Evolutionary conservation across 2,329 filamentous ascomycete genomes (phyloP).

Genomic region (Fragosphaeria purpurea): DNA sequence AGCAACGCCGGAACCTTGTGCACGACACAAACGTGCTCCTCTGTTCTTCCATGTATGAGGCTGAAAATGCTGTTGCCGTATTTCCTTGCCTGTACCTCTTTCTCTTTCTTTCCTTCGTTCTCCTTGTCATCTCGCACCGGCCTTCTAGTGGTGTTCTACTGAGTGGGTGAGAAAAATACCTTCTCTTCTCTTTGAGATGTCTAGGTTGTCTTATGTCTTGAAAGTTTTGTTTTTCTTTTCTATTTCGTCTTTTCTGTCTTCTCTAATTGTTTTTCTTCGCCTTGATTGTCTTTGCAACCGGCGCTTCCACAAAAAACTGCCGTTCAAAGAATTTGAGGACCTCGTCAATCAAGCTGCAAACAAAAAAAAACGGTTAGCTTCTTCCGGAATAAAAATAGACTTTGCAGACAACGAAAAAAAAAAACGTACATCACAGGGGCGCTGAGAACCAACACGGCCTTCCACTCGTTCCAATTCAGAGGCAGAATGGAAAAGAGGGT

Average conservation of each 20-base stretch:
- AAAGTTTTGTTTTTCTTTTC: not conserved
- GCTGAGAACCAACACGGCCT: constrained; percentile 80
- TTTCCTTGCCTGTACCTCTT: not conserved
- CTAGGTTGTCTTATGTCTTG: too few species aligned
- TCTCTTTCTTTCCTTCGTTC: not conserved
- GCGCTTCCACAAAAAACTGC: constrained; percentile 49
- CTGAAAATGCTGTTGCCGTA: too few species aligned
- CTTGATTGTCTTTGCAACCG: constrained; percentile 26
- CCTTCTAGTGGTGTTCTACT: too few species aligned
- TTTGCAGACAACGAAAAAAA: not conserved
- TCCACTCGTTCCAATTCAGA: constrained; percentile 79
- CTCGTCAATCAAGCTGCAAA: constrained; percentile 65
- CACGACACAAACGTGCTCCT: too few species aligned
- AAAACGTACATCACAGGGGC: constrained; percentile 77
- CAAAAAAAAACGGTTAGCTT: constrained; percentile 14
- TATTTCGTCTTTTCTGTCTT: not conserved
- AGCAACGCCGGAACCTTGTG: too few species aligned
- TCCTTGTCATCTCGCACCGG: not conserved
- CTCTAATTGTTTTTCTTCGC: constrained; percentile 45
- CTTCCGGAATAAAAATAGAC: not conserved
- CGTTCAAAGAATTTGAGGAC: constrained; percentile 70
- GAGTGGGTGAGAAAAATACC: too few species aligned
- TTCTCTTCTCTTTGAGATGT: not conserved
- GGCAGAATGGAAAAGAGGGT: constrained; percentile 83
- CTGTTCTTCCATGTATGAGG: too few species aligned